Base-by-base conservation (phyloP, 768 basidiomycete genomes). In the Steccherinum ochraceum region DNA sequence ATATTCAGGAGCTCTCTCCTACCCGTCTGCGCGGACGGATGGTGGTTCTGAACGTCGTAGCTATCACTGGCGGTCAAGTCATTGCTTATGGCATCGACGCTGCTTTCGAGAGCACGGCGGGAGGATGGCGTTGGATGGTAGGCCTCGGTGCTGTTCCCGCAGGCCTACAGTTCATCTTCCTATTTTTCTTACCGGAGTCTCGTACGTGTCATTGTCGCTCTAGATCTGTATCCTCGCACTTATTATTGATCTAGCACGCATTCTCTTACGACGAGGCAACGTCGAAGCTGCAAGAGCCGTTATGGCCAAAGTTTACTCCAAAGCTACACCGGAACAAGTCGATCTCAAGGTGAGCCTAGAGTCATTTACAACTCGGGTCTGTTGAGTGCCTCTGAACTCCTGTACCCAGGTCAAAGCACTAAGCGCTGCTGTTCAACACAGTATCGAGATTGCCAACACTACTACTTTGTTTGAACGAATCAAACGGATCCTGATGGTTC, bases 81-180 rank as follows among this genome's bases (percentile, higher is more conserved):
- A 76, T 89, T 45, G 85, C 86, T 0, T 91, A 89, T 60, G 84
- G 79, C 18, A 81, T 84, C 49, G 85, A 79, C 21, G 83, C 84
- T 20, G 84, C 77, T 2, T 86, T 86, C 56, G 77, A 72, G 52
- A 75, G 77, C 51, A 66, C 77, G 48, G 65, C 66, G 25, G 67
- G 74, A 2, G 89, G 89, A 2, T 93, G 89, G 89, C 70, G 89
- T 47, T 91, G 80, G 80, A 87, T 90, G 84, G 85, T 88, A 13
- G 89, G 86, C 3, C 68, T 91, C 2, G 86, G 89, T 12, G 78
- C 79, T 1, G 69, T 86, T 2, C 86, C 86, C 1, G 82, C 86
- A 1, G 81, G 66, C 2, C 51, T 89, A 4, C 88, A 90, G 59
- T 70, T 83, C 30, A 41, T 75, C 2, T 67, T 81, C 49, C 61